Base-by-base conservation (phyloP, 257 asterid species). In the Ilex aquifolium region DNA sequence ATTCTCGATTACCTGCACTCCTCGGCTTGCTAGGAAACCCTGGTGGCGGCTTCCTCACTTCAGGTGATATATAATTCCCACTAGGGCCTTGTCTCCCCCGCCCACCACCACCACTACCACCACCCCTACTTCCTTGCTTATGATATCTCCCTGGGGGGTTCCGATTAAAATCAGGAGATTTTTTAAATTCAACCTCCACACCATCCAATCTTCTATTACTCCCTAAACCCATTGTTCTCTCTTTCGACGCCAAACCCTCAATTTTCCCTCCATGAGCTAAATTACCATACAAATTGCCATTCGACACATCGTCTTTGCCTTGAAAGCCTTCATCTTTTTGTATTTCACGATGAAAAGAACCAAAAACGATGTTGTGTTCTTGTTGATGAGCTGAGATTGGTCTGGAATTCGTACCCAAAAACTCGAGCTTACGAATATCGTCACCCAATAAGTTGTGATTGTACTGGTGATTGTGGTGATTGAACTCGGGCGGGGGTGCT, bases 281-380 rank as follows among this genome's bases (percentile, higher is more conserved):
- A 60, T 63, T 62, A 60, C 71, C 79, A 44, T 51, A 61, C 64
- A 63, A n/a, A 48, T 11, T 60, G 4, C 67, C 84, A 29, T 56
- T 63, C 14, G 51, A 31, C 16, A 56, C 17, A 21, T 59, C 66
- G 27, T 55, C 79, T 65, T n/a, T 55, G 8, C 8, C 42, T 8
- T 2, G 5, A 36, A 36, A 36, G 5, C 5, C 42, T 36, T 36
- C 8, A 8, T 36, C 42, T 36, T 52, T 63, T 30, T 39, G 69
- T 14, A 60, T 7, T 48, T 80, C 77, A 2, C 68, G 74, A 63
- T 49, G 72, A 7, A 83, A 65, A 48, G 87, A 75, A 42, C 95
- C 97, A 67, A 88, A 91, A 13, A 82, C 49, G 56, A 88, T 63
- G 77, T 74, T 74, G 11, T 75, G 83, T 29, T 79, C 85, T 52